phyloP scores from a whole-genome alignment of 208 protist species.

The Leishmania aethiopica region DNA sequence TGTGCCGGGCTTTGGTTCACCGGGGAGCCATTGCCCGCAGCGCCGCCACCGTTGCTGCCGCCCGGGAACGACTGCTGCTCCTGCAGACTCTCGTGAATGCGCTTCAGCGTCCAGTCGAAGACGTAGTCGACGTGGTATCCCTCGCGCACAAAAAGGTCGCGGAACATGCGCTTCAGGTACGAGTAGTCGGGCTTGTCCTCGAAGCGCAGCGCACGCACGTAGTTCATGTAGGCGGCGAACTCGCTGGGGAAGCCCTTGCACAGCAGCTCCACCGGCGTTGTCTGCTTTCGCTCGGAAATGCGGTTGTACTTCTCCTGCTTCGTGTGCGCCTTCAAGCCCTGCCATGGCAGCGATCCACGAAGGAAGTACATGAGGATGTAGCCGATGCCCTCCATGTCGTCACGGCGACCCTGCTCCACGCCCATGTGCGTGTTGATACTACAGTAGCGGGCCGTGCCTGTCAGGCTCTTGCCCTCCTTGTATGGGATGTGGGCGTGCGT shows the following conservation, averaged over 20 bases:
- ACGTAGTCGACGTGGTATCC: conserved; percentile 98
- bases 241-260: conserved; percentile 95
- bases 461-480: conserved; percentile 99
- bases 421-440: conserved; percentile 99
- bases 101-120: conserved; percentile 98
- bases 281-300: conserved; percentile 98
- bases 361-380: conserved; percentile 99
- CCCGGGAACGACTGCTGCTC: conserved; percentile 47
- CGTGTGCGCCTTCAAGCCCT: conserved; percentile 95
- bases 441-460: conserved; percentile 99
- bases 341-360: conserved; percentile 98
- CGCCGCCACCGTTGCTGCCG: conserved; percentile 16
- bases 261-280: conserved; percentile 94
- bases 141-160: conserved; percentile 98
- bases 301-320: conserved; percentile 99
- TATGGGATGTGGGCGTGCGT: conserved; percentile 99
- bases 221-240: conserved; percentile 98
- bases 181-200: conserved; percentile 99
- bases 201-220: conserved; percentile 96
- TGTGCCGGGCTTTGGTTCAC: conserved; percentile 18
- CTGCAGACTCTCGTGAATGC: conserved; percentile 71
- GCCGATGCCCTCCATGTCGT: conserved; percentile 99
- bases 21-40: conserved; percentile 23
- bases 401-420: conserved; percentile 96
- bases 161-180: conserved; percentile 98